Evolutionary conservation across 2,329 filamentous ascomycete genomes (phyloP).

Genomic region (Volutella citrinella): DNA sequence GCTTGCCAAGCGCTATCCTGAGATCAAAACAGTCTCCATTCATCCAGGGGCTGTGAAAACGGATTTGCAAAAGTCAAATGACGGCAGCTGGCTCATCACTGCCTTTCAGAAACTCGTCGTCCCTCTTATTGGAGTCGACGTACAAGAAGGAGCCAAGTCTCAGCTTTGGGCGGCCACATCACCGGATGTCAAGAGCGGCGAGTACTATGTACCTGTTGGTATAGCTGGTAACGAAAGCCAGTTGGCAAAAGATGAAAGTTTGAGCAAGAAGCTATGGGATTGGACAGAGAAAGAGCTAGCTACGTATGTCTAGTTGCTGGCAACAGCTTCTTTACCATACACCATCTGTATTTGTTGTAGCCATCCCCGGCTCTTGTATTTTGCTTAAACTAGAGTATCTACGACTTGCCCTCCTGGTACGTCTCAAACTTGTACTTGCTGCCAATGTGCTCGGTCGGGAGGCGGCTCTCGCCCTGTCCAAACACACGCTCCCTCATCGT

Average conservation of each 20-base stretch:
- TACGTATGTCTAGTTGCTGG: too few species aligned
- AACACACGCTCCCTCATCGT: too few species aligned
- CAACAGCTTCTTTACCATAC: too few species aligned
- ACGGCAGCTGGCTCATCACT: not conserved
- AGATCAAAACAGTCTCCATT: constrained; percentile 2
- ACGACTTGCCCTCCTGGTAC: too few species aligned
- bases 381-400: too few species aligned
- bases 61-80: not conserved
- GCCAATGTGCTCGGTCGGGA: too few species aligned
- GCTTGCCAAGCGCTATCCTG: constrained; percentile 3
- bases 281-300: constrained; percentile 7
- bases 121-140: not conserved
- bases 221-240: not conserved
- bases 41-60: constrained; percentile 5
- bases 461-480: too few species aligned
- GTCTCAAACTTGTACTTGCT: too few species aligned
- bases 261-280: constrained; percentile 5
- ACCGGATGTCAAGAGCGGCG: not conserved
- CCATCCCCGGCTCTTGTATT: too few species aligned
- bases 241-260: not conserved
- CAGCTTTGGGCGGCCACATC: constrained; percentile 6
- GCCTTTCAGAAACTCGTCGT: not conserved
- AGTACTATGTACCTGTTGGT: constrained; percentile 6
- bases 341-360: too few species aligned
- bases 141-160: constrained; percentile 3